phyloP scores from a whole-genome alignment of 2,329 filamentous ascomycete genomes.

The Cercospora sp. region DNA sequence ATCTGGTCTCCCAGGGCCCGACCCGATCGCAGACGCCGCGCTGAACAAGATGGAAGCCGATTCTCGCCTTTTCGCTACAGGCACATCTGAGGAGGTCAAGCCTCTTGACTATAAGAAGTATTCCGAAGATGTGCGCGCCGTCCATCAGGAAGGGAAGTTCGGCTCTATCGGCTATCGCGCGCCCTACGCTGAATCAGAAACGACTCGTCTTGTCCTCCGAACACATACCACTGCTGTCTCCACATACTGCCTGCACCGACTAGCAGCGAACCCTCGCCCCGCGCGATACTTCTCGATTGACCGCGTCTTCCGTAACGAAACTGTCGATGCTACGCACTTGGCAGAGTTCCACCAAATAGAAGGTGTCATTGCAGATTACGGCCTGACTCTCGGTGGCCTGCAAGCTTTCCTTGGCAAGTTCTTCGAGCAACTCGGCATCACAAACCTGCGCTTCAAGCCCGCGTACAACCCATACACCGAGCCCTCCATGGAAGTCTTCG shows the following conservation, averaged over 20 bases:
- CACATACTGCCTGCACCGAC: constrained; percentile 84
- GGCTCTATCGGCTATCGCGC: constrained; percentile 96
- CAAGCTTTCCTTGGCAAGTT: constrained; percentile 95
- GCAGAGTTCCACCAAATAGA: constrained; percentile 99
- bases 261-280: constrained; percentile 78
- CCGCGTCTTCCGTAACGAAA: constrained; percentile 96
- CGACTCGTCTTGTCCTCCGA: constrained; percentile 80
- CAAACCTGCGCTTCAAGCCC: constrained; percentile 87
- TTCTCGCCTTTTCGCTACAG: constrained; percentile 51
- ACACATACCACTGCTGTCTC: constrained; percentile 95
- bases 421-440: constrained; percentile 94
- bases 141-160: constrained; percentile 89
- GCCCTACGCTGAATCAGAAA: constrained; percentile 86
- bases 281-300: constrained; percentile 99
- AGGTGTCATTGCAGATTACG: constrained; percentile 96
- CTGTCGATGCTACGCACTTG: constrained; percentile 92
- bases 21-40: constrained; percentile 51
- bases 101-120: constrained; percentile 74
- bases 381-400: constrained; percentile 83
- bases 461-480: constrained; percentile 96
- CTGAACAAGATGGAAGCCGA: constrained; percentile 53
- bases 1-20: constrained; percentile 66
- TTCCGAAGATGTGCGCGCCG: constrained; percentile 81
- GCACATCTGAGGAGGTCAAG: constrained; percentile 26
- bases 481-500: constrained; percentile 97